Percentiles rank a stretch among this genome's conserved stretches.
Evolutionary conservation across 345 rosid genomes (phyloP).

Genomic region (Ceriops zippeliana): DNA sequence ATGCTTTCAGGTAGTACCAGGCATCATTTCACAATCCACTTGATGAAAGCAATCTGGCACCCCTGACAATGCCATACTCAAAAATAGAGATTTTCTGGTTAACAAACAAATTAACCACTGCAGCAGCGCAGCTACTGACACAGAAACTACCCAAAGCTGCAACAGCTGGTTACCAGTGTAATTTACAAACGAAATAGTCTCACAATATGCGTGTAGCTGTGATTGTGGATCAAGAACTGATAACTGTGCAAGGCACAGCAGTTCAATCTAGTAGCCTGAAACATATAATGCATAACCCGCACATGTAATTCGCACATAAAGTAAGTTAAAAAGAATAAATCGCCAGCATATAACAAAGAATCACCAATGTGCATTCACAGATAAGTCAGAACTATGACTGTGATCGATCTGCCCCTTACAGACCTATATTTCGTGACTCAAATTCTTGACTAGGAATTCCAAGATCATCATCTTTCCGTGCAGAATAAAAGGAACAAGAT

Average conservation of each 20-base stretch:
- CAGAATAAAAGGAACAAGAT: neutral
- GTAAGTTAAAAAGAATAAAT: neutral
- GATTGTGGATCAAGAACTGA: neutral
- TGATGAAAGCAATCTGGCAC: neutral
- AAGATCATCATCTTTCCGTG: neutral
- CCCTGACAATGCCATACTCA: too few species aligned
- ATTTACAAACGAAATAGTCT: neutral
- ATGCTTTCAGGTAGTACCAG: neutral
- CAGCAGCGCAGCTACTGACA: too few species aligned
- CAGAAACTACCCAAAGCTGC: neutral
- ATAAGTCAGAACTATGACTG: neutral
- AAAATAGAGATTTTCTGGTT: too few species aligned
- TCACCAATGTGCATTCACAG: neutral
- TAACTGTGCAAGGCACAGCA: too few species aligned
- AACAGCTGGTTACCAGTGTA: neutral
- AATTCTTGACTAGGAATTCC: constrained; percentile 2
- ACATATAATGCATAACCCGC: neutral
- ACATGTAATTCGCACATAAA: neutral
- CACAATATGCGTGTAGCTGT: neutral
- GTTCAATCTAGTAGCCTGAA: neutral
- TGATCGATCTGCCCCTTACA: neutral
- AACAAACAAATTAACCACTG: too few species aligned
- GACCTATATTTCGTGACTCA: constrained; percentile 1
- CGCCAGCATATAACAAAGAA: neutral
- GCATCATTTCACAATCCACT: neutral